These are phyloP conservation scores for Corrigiola litoralis DNA, from an alignment of 179 eudicot genomes.

Conservation along the genomic window DNA sequence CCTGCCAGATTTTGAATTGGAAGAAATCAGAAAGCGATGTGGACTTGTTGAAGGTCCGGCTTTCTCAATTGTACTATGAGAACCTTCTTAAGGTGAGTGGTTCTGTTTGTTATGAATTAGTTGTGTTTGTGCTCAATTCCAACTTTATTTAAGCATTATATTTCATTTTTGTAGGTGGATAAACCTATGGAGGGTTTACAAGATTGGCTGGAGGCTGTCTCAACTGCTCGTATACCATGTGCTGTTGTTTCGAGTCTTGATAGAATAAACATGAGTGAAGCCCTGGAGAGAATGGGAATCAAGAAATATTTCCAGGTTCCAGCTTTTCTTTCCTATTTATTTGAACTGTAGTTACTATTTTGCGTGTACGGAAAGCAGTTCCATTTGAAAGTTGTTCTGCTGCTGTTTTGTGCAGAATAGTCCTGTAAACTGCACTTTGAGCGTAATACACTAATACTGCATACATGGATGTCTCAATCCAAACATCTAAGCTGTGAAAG, in stretches of 20 bases:
- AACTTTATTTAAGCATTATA: background rate
- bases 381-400: background rate
- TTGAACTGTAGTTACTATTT: background rate
- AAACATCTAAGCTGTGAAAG: background rate
- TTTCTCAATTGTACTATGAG: conserved; percentile 64
- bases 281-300: conserved; percentile 71
- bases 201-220: conserved; percentile 90
- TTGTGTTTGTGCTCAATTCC: conserved; percentile 1
- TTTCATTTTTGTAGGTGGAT: conserved; percentile 40
- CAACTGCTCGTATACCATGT: conserved; percentile 84
- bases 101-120: background rate
- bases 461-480: background rate
- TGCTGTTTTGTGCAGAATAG: background rate
- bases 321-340: background rate
- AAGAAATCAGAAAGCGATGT: conserved; percentile 45
- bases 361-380: background rate
- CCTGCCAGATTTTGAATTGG: conserved; percentile 64
- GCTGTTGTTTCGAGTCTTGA: conserved; percentile 92
- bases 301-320: conserved; percentile 77
- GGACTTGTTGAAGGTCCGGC: conserved; percentile 56
- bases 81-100: conserved; percentile 60
- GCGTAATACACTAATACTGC: too few species aligned
- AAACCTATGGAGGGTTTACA: conserved; percentile 74
- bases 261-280: conserved; percentile 60
- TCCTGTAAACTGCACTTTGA: too few species aligned